Conservation (phyloP, 2,329 filamentous ascomycete genomes). For the Xylaria sp. region DNA sequence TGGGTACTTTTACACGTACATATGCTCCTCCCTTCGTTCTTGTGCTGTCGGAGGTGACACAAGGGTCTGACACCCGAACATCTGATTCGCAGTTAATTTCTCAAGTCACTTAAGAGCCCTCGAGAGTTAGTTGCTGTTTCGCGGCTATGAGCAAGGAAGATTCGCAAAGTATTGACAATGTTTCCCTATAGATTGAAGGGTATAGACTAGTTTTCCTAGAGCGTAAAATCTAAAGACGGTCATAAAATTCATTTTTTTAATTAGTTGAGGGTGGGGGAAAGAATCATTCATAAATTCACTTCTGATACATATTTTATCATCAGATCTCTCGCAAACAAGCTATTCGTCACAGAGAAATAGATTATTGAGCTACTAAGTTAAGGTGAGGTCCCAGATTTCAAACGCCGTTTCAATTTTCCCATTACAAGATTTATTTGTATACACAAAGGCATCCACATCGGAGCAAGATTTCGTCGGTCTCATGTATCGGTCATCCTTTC, state of each 20-base stretch:
- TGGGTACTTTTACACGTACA: background rate
- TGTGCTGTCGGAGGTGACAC: background rate
- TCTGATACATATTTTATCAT: background rate
- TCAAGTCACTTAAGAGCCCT: background rate
- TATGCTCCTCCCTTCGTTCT: background rate
- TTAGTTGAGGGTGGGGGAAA: too few relatives aligned
- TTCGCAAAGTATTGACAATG: too few relatives aligned
- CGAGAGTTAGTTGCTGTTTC: too few relatives aligned
- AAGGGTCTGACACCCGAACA: background rate
- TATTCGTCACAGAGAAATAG: conserved; percentile 1
- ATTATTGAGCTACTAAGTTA: conserved; percentile 6
- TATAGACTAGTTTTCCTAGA: background rate
- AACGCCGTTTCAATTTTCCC: conserved; percentile 29
- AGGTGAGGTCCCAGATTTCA: conserved; percentile 1
- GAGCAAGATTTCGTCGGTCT: conserved; percentile 27
- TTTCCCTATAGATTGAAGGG: too few relatives aligned
- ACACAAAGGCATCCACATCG: conserved; percentile 29
- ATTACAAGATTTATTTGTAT: conserved; percentile 34
- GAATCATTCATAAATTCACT: background rate
- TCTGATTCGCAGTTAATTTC: background rate
- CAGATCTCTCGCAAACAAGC: background rate
- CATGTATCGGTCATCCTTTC: conserved; percentile 28
- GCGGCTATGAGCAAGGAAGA: background rate
- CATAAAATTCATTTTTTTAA: background rate
- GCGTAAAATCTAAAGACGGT: too few relatives aligned